These are phyloP conservation scores for Candida stauntonica DNA, from an alignment of 805 yeast genomes.

Conservation along the genomic window DNA sequence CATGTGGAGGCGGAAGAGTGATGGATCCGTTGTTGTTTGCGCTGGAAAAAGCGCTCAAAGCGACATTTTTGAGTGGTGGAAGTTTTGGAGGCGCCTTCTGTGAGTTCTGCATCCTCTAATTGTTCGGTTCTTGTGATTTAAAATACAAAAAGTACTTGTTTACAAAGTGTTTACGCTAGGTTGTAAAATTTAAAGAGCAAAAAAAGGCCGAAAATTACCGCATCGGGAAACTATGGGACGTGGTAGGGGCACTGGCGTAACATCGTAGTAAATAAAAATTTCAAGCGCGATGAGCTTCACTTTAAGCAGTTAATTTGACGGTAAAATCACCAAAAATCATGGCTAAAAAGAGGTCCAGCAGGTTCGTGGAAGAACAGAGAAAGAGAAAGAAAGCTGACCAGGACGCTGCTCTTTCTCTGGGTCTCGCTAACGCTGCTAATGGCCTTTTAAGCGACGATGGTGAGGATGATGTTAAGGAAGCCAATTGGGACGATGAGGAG, in stretches of 20 bases:
- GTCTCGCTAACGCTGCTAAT: slow-evolving; percentile 22
- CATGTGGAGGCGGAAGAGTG: neutral
- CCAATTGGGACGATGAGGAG: slow-evolving; percentile 64
- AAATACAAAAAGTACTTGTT: no score
- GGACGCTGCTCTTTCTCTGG: slow-evolving; percentile 22
- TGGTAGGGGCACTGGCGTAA: no score
- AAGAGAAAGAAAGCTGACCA: slow-evolving; percentile 23
- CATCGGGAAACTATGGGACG: slow-evolving; percentile 1
- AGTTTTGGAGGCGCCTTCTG: no score
- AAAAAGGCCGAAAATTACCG: slow-evolving; percentile 3
- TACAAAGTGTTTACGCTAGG: no score
- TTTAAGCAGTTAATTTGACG: neutral
- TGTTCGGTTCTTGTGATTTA: no score
- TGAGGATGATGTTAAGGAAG: slow-evolving; percentile 1
- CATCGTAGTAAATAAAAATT: no score
- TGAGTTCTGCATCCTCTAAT: no score
- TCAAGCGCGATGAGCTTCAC: no score
- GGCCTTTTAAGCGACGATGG: slow-evolving; percentile 3
- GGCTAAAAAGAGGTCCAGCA: slow-evolving; percentile 36
- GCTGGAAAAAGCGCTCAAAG: no score
- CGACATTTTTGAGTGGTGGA: no score
- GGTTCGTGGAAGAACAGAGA: slow-evolving; percentile 31
- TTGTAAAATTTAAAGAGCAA: no score
- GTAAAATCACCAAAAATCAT: slow-evolving; percentile 7
- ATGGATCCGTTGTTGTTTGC: neutral